A percentile compares a stretch with the other conserved stretches of the same genome.
Evolutionary conservation across 202 grass and related monocot genomes (phyloP).

Genomic region (Elaeis oleifera): DNA sequence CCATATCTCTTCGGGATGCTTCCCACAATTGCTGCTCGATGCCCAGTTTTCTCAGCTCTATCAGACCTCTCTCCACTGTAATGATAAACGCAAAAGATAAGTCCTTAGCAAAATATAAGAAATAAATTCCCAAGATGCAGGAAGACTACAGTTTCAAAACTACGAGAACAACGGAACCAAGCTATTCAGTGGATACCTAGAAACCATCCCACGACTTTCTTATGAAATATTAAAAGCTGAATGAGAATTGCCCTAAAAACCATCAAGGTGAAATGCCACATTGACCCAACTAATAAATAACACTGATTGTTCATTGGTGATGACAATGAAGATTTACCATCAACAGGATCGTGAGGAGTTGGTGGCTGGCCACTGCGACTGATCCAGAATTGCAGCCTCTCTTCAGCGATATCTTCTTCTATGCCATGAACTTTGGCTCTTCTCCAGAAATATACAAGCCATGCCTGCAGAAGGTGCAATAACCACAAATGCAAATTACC

Average conservation of each 20-base stretch:
- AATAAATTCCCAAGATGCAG: no score
- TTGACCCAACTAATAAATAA: no score
- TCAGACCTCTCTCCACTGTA: constrained; percentile 93
- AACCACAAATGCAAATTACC: constrained; percentile 7
- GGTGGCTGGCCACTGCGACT: constrained; percentile 49
- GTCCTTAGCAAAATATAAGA: no score
- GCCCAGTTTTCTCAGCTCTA: constrained; percentile 75
- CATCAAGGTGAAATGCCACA: no score
- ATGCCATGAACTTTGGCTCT: constrained; percentile 81
- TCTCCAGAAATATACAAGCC: constrained; percentile 98
- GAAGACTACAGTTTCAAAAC: no score
- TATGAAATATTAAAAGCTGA: no score
- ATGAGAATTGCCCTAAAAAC: not conserved
- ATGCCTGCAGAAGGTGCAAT: constrained; percentile 49
- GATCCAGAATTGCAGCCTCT: constrained; percentile 92
- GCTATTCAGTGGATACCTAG: no score
- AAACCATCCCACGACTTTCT: no score
- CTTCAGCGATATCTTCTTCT: constrained; percentile 93
- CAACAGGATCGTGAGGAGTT: constrained; percentile 90
- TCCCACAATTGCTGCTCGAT: constrained; percentile 90
- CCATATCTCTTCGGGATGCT: constrained; percentile 64
- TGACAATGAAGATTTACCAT: constrained; percentile 42
- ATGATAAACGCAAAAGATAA: no score
- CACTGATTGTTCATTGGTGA: no score
- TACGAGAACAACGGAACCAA: no score